phyloP scores from a whole-genome alignment of 1,284 basidiomycete species.

The Flammula alnicola region DNA sequence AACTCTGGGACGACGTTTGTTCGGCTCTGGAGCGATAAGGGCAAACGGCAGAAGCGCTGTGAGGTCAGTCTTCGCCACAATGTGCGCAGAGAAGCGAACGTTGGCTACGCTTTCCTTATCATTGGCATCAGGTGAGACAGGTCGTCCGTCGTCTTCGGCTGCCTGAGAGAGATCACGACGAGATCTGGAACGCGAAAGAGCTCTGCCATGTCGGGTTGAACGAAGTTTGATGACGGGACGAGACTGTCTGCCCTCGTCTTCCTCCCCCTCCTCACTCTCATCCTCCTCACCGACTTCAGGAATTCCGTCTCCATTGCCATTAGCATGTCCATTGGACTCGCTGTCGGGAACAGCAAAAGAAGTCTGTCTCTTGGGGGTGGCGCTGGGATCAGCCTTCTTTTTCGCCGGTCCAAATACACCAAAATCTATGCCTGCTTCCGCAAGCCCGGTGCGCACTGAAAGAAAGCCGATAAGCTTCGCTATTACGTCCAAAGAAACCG shows the following conservation, averaged over 20 bases:
- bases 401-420: slow-evolving; percentile 67
- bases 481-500: slow-evolving; percentile 10
- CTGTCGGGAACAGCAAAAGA: slow-evolving; percentile 31
- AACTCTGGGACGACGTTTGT: slow-evolving; percentile 41
- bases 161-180: slow-evolving; percentile 64
- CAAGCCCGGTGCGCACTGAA: slow-evolving; percentile 61
- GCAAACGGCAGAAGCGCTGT: slow-evolving; percentile 71
- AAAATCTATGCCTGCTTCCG: slow-evolving; percentile 67
- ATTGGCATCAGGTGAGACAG: slow-evolving; percentile 54
- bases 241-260: slow-evolving; percentile 54
- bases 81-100: slow-evolving; percentile 74
- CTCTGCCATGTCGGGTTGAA: slow-evolving; percentile 47
- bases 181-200: slow-evolving; percentile 70
- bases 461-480: slow-evolving; percentile 10
- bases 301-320: slow-evolving; percentile 35
- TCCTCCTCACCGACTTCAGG: slow-evolving; percentile 30
- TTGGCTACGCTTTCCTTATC: slow-evolving; percentile 72
- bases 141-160: slow-evolving; percentile 57
- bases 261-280: slow-evolving; percentile 43
- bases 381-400: slow-evolving; percentile 24
- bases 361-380: slow-evolving; percentile 35
- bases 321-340: slow-evolving; percentile 26
- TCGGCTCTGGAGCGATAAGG: slow-evolving; percentile 71
- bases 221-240: slow-evolving; percentile 78
- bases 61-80: slow-evolving; percentile 61